A percentile compares a stretch with the other conserved stretches of the same genome.
These are phyloP conservation scores for sunflower (Helianthus annuus) DNA, from an alignment of 129 eudicot genomes.

Conservation along the genomic window HanXRQr2.0-SUNRISE NC_035448.2:86042073-86042572, in stretches of 20 bases:
- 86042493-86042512: slow-evolving; percentile 36
- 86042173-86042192: too few relatives aligned
- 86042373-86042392: slow-evolving; percentile 82
- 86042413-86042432: slow-evolving; percentile 1
- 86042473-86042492: slow-evolving; percentile 27
- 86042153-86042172: too few relatives aligned
- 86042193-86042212: too few relatives aligned
- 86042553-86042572: slow-evolving; percentile 39
- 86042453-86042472: too few relatives aligned
- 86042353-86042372: slow-evolving; percentile 62
- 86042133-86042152: neutral
- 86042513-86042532: slow-evolving; percentile 39
- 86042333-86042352: slow-evolving; percentile 88
- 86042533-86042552: slow-evolving; percentile 43
- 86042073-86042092: too few relatives aligned
- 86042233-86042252: too few relatives aligned
- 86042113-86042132: neutral
- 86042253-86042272: too few relatives aligned
- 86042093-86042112: neutral
- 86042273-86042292: neutral
- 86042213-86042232: too few relatives aligned
- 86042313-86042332: slow-evolving; percentile 75
- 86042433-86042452: neutral
- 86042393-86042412: slow-evolving; percentile 57
- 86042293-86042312: slow-evolving; percentile 13